Evolutionary conservation across 805 yeast species (phyloP).

Genomic region (Pichia scutulata): DNA sequence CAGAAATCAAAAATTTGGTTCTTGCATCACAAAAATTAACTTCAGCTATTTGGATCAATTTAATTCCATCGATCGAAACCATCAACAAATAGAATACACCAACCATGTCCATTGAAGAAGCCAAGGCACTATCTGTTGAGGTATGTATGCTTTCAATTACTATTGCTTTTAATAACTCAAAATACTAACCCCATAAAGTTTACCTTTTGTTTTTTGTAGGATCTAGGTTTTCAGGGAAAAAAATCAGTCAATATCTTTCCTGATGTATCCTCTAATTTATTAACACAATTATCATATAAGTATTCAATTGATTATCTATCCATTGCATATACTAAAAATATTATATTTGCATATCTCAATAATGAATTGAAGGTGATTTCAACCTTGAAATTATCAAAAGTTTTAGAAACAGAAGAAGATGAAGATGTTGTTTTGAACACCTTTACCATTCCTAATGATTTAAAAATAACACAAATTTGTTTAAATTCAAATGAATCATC

Average conservation of each 20-base stretch:
- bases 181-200: background rate
- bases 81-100: background rate
- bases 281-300: background rate
- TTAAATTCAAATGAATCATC: constrained; percentile 17
- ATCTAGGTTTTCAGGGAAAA: constrained; percentile 26
- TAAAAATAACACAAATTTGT: constrained; percentile 14
- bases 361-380: constrained; percentile 16
- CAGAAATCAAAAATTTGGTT: too few relatives aligned
- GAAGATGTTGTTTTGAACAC: constrained; percentile 4
- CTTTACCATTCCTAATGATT: background rate
- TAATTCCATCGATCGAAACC: background rate
- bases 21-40: too few relatives aligned
- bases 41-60: too few relatives aligned
- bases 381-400: constrained; percentile 12
- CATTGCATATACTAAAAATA: constrained; percentile 14
- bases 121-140: background rate
- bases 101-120: background rate
- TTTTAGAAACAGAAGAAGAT: constrained; percentile 12
- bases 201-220: constrained; percentile 8
- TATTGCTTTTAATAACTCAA: background rate
- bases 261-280: background rate
- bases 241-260: constrained; percentile 21
- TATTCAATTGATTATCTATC: constrained; percentile 14
- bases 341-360: constrained; percentile 18
- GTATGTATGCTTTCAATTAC: background rate